A percentile compares a stretch with the other conserved stretches of the same genome.
phyloP scores from a whole-genome alignment of 208 protist genomes.

The Wallacemonas sp. region DNA sequence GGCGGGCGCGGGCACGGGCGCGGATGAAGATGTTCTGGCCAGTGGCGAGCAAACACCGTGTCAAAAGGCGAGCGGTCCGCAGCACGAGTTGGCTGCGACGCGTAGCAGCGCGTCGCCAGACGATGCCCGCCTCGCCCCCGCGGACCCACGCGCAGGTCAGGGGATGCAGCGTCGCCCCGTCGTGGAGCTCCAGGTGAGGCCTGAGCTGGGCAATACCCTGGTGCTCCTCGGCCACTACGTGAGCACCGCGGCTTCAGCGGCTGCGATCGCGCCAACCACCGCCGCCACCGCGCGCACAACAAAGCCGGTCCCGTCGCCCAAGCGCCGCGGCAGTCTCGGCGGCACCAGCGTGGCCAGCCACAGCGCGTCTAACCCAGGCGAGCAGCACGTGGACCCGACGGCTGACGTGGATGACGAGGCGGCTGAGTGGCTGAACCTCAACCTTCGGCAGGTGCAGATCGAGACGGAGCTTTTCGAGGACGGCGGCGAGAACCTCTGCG shows the following conservation, averaged over 20 bases:
- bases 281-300: conserved; percentile 8
- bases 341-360: not conserved
- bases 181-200: conserved; percentile 44
- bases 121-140: not conserved
- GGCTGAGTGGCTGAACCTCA: conserved; percentile 12
- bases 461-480: conserved; percentile 32
- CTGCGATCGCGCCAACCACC: conserved; percentile 14
- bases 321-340: not conserved
- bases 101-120: not conserved
- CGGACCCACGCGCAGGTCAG: not conserved
- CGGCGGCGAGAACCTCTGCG: conserved; percentile 27
- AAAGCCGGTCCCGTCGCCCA: conserved; percentile 1
- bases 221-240: conserved; percentile 49
- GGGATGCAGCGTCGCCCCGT: not conserved
- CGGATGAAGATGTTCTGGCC: not conserved
- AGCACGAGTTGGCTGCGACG: not conserved
- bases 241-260: conserved; percentile 15
- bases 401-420: conserved; percentile 13
- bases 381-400: conserved; percentile 4
- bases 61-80: not conserved
- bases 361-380: no score
- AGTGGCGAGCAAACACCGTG: conserved; percentile 11
- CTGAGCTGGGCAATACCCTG: conserved; percentile 48
- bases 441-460: conserved; percentile 5
- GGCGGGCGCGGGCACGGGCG: conserved; percentile 8